phyloP scores from a whole-genome alignment of 306 rosid species.

The Rosa persica region DNA sequence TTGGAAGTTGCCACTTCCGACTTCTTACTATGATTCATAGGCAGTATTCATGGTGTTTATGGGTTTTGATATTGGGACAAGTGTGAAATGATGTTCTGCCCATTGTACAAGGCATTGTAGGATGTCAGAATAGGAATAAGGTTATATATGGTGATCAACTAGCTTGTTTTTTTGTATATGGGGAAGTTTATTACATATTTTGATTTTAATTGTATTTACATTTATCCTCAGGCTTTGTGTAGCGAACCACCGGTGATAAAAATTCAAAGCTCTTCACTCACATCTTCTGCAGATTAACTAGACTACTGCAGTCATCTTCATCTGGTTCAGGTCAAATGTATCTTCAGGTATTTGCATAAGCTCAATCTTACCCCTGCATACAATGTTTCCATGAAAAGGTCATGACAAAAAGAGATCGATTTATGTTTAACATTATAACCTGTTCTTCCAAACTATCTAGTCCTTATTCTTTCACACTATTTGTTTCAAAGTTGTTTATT shows the following conservation, averaged over 20 bases:
- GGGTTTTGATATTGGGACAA: too few species aligned
- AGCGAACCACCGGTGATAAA: slow-evolving; percentile 57
- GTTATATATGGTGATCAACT: not conserved
- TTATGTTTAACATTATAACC: not conserved
- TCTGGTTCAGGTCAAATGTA: slow-evolving; percentile 44
- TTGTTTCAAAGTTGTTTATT: not conserved
- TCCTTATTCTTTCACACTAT: not conserved
- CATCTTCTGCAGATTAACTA: slow-evolving; percentile 40
- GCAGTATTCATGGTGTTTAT: too few species aligned
- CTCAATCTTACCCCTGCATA: slow-evolving; percentile 13
- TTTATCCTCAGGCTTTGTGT: slow-evolving; percentile 55
- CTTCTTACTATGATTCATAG: too few species aligned
- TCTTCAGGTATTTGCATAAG: slow-evolving; percentile 56
- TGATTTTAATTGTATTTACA: not conserved
- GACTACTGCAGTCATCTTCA: slow-evolving; percentile 36
- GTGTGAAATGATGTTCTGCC: too few species aligned
- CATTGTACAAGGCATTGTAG: too few species aligned
- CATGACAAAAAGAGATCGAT: not conserved
- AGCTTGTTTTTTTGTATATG: not conserved
- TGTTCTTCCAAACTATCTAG: not conserved
- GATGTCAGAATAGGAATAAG: too few species aligned
- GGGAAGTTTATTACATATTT: not conserved
- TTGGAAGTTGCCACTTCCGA: too few species aligned
- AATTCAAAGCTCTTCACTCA: slow-evolving; percentile 44
- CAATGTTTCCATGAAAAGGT: not conserved